These are phyloP conservation scores for Chimonanthus salicifolius DNA, from an alignment of 164 flowering plant species.

Conservation along the genomic window DNA sequence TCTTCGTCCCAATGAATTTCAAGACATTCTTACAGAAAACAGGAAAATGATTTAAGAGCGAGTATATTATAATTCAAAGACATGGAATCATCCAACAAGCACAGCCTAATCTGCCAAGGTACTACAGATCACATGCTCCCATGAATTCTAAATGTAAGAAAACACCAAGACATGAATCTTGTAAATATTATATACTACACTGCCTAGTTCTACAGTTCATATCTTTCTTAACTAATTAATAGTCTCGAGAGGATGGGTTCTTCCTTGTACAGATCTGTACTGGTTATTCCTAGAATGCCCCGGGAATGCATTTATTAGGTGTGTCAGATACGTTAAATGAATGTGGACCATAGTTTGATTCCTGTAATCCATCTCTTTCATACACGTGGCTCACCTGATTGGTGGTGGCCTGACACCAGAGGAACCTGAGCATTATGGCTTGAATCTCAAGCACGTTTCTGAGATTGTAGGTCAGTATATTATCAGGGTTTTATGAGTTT, in stretches of 20 bases:
- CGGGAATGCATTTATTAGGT: not conserved
- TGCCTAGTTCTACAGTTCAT: not conserved
- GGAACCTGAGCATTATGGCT: too few relatives aligned
- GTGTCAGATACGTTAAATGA: too few relatives aligned
- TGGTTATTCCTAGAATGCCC: not conserved
- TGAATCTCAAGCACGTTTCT: too few relatives aligned
- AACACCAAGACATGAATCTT: not conserved
- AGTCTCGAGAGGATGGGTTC: not conserved
- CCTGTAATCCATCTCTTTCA: too few relatives aligned
- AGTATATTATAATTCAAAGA: not conserved
- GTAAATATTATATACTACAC: not conserved
- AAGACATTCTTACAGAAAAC: not conserved
- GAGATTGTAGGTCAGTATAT: too few relatives aligned
- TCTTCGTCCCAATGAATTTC: not conserved
- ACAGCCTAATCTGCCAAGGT: not conserved
- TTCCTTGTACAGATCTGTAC: not conserved
- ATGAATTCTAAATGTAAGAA: not conserved
- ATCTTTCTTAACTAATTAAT: not conserved
- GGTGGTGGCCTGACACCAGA: too few relatives aligned
- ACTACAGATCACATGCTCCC: not conserved
- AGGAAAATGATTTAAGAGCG: not conserved
- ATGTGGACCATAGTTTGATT: too few relatives aligned
- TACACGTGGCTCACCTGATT: too few relatives aligned
- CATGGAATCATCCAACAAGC: not conserved
- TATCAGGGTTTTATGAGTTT: too few relatives aligned